Evolutionary conservation across 306 rosid genomes (phyloP).

Genomic region (Prunus persica): Prunus_persica_NCBIv2 NC_034009.1:19007501-19008000

Average conservation of each 20-base stretch:
- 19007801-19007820: too few species aligned
- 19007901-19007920: too few species aligned
- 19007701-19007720: not conserved
- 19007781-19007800: not conserved
- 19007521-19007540: slow-evolving; percentile 1
- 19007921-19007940: too few species aligned
- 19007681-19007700: too few species aligned
- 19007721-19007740: not conserved
- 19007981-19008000: too few species aligned
- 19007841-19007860: too few species aligned
- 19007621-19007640: not conserved
- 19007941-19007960: too few species aligned
- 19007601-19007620: not conserved
- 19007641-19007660: not conserved
- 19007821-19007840: too few species aligned
- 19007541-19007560: not conserved
- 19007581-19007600: slow-evolving; percentile 5
- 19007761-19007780: not conserved
- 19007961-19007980: too few species aligned
- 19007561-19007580: slow-evolving; percentile 25
- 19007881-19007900: too few species aligned
- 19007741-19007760: not conserved
- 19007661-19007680: too few species aligned
- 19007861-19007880: too few species aligned
- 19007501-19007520: slow-evolving; percentile 40